phyloP scores from a whole-genome alignment of 1,139 yeast species.

The Nadsonia commutata region DNA sequence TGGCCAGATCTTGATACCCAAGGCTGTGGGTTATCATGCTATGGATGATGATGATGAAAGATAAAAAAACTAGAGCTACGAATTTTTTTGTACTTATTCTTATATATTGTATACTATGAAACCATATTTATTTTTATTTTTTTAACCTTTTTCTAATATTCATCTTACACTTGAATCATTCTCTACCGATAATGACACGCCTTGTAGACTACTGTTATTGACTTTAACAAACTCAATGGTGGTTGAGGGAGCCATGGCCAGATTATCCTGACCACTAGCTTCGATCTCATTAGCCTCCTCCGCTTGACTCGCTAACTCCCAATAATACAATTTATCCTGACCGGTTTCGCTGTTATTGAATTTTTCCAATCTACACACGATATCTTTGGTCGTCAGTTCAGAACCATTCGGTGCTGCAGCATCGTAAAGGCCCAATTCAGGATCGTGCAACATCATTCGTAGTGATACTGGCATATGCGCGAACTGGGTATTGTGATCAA shows the following conservation, averaged over 20 bases:
- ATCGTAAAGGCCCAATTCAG: conserved; percentile 11
- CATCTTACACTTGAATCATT: too few relatives aligned
- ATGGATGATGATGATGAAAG: background rate
- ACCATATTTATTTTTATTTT: too few relatives aligned
- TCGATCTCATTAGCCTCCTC: background rate
- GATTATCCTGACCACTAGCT: too few relatives aligned
- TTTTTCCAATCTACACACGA: conserved; percentile 17
- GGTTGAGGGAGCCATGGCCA: too few relatives aligned
- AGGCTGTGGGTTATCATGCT: background rate
- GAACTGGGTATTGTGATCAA: conserved; percentile 70
- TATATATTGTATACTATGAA: too few relatives aligned
- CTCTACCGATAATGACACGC: too few relatives aligned
- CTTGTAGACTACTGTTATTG: too few relatives aligned
- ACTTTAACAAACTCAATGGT: too few relatives aligned
- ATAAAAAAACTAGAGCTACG: too few relatives aligned
- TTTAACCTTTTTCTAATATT: too few relatives aligned
- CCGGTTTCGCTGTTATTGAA: conserved; percentile 8
- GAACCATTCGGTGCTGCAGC: conserved; percentile 12
- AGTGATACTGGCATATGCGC: conserved; percentile 54
- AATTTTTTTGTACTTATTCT: too few relatives aligned
- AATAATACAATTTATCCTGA: background rate
- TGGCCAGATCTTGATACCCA: background rate
- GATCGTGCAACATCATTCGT: conserved; percentile 20
- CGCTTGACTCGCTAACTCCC: background rate
- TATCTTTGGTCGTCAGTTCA: conserved; percentile 22